Percentiles rank a stretch among this genome's conserved stretches.
Evolutionary conservation across 805 yeast genomes (phyloP).

Genomic region (Candida bentonensis): DNA sequence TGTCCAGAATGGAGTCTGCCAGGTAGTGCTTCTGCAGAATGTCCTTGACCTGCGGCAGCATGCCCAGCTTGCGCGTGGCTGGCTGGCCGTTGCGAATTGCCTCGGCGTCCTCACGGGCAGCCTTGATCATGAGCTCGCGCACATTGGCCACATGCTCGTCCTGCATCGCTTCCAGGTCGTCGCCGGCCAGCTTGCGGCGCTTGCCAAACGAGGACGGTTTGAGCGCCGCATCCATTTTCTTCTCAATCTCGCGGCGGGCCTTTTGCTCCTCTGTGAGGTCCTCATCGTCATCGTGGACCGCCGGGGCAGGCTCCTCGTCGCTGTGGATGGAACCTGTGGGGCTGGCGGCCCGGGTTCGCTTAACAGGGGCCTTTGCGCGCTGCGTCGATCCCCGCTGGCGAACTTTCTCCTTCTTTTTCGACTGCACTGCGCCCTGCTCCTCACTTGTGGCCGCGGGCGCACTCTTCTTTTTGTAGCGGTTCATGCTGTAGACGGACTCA

Average conservation of each 20-base stretch:
- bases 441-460: slow-evolving; percentile 7
- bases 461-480: slow-evolving; percentile 19
- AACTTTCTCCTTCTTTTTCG: slow-evolving; percentile 7
- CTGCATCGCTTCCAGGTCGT: slow-evolving; percentile 87
- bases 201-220: slow-evolving; percentile 41
- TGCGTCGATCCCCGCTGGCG: slow-evolving; percentile 8
- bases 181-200: slow-evolving; percentile 66
- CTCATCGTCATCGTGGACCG: slow-evolving; percentile 19
- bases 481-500: slow-evolving; percentile 25
- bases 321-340: slow-evolving; percentile 7
- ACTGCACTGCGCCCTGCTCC: slow-evolving; percentile 6
- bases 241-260: slow-evolving; percentile 62
- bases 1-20: slow-evolving; percentile 87
- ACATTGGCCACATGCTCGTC: slow-evolving; percentile 76
- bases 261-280: slow-evolving; percentile 27
- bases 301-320: slow-evolving; percentile 10
- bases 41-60: slow-evolving; percentile 66
- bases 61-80: slow-evolving; percentile 62
- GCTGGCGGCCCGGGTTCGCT: slow-evolving; percentile 1
- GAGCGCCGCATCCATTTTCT: slow-evolving; percentile 61
- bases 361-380: slow-evolving; percentile 7
- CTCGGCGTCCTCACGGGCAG: slow-evolving; percentile 40
- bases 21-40: slow-evolving; percentile 68
- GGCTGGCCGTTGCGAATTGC: slow-evolving; percentile 46
- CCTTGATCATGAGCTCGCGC: slow-evolving; percentile 77